A percentile compares a stretch with the other conserved stretches of the same genome.
Evolutionary conservation across 345 rosid genomes (phyloP).

Genomic region (Hibiscus trionum): DNA sequence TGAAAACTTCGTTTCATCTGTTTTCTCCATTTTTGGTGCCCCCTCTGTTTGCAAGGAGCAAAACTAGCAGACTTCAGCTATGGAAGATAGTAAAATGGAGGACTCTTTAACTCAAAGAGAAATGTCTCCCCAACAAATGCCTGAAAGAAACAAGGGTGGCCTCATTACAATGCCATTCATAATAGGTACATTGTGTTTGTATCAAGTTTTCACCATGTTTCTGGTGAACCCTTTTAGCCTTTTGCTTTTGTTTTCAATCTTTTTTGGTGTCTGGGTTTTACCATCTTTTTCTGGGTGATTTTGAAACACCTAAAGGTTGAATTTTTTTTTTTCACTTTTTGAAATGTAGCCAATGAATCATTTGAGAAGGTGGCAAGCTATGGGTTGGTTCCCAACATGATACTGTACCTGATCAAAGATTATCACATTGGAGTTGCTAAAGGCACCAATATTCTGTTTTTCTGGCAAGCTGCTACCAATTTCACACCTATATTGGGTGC

Average conservation of each 20-base stretch:
- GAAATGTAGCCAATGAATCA: conserved; percentile 58
- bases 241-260: not conserved
- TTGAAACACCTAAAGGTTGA: not conserved
- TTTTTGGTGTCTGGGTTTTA: not conserved
- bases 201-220: too few relatives aligned
- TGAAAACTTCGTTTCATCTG: not conserved
- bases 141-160: not conserved
- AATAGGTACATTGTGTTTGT: too few relatives aligned
- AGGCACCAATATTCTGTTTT: conserved; percentile 51
- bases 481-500: conserved; percentile 63
- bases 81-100: too few relatives aligned
- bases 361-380: conserved; percentile 79
- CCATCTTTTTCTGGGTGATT: not conserved
- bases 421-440: conserved; percentile 47
- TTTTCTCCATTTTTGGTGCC: not conserved
- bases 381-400: conserved; percentile 65
- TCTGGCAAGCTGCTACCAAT: conserved; percentile 64
- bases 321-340: not conserved
- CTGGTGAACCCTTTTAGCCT: too few relatives aligned
- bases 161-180: too few relatives aligned
- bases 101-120: too few relatives aligned
- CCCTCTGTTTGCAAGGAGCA: not conserved
- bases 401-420: conserved; percentile 46
- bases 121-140: conserved; percentile 11
- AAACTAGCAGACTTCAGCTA: too few relatives aligned